Evolutionary conservation across 2,329 filamentous ascomycete genomes (phyloP), one percentile per base, ranked within the genome.

Genomic region (Clarireedia monteithiana): DNA sequence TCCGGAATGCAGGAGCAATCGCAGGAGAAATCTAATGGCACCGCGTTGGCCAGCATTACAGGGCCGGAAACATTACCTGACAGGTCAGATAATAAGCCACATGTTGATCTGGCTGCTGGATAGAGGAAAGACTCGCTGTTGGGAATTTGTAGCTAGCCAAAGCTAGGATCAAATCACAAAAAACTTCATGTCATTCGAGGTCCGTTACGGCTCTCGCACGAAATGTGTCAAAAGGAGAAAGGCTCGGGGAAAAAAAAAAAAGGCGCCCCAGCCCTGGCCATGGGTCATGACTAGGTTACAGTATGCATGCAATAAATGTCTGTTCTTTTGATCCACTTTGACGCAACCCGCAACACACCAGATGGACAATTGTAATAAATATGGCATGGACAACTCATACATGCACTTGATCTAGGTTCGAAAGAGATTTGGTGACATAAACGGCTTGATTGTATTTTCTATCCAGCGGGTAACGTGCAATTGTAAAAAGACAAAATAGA

Each of bases 21-120:
- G 9, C 56, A 65, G 44, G 51, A 36, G 15, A 60, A 56, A 20
- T 50, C 36, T 9, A n/a, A 24, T 51, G 23, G 14, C n/a, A 20
- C 24, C 17, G 10, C 24, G 17, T 27, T 38, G 20, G 23, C n/a
- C 7, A n/a, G 24, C 24, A 26, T 56, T n/a, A 26, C 10, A 7
- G 12, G 26, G 36, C 38, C 44, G 50, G 34, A 26, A 23, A 12
- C 46, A 52, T 39, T 57, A 26, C 48, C 45, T 12, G 27, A 10
- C 10, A 27, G 17, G 17, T 23, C 52, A 3, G 52, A 53, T 38
- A 42, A 50, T 42, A 60, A 62, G 47, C 48, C 60, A 15, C 58
- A 64, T 54, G 59, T 66, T 34, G 63, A 66, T 51, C 38, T 65
- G 15, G 62, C 64, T 24, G 60, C 60, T 44, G 58, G 58, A 46